Percentiles rank a stretch among this genome's conserved stretches.
These are phyloP conservation scores for Fusarium sp. DNA, from an alignment of 2,329 filamentous ascomycete genomes.

Conservation along the genomic window DNA sequence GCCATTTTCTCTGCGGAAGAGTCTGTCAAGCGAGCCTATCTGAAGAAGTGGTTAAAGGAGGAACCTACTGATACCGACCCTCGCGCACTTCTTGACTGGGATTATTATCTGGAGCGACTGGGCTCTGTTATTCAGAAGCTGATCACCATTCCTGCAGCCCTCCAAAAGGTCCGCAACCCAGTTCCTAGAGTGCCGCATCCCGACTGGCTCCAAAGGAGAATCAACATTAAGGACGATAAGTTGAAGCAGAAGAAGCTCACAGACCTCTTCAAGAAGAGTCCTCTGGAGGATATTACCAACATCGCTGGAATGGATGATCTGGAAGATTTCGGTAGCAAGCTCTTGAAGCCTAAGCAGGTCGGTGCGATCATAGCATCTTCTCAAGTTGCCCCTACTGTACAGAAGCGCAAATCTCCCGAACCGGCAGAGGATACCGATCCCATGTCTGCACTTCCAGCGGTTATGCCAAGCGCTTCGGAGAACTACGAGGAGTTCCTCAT, in stretches of 20 bases:
- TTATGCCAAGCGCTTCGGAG: slow-evolving; percentile 86
- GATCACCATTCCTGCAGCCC: slow-evolving; percentile 95
- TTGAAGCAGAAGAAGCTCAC: slow-evolving; percentile 99
- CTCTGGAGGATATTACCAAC: slow-evolving; percentile 80
- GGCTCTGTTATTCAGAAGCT: slow-evolving; percentile 98
- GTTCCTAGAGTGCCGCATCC: slow-evolving; percentile 94
- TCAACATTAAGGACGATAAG: slow-evolving; percentile 95
- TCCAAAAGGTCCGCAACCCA: slow-evolving; percentile 95
- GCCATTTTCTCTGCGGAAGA: slow-evolving; percentile 97
- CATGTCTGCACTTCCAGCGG: slow-evolving; percentile 82
- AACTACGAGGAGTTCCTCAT: slow-evolving; percentile 90
- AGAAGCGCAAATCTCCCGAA: slow-evolving; percentile 82
- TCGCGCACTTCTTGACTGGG: slow-evolving; percentile 91
- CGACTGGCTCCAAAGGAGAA: slow-evolving; percentile 94
- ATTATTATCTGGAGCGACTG: slow-evolving; percentile 95
- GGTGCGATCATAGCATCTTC: slow-evolving; percentile 68
- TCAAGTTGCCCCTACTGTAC: slow-evolving; percentile 59
- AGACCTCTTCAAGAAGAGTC: slow-evolving; percentile 77
- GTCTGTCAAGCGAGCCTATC: slow-evolving; percentile 85
- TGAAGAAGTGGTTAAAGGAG: slow-evolving; percentile 96
- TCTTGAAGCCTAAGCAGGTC: slow-evolving; percentile 74
- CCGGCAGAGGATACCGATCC: slow-evolving; percentile 77
- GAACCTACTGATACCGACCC: slow-evolving; percentile 93
- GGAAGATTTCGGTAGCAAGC: slow-evolving; percentile 82
- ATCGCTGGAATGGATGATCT: slow-evolving; percentile 72